Base-by-base conservation (phyloP, 768 basidiomycete genomes). In the Ramaria sp. region DNA sequence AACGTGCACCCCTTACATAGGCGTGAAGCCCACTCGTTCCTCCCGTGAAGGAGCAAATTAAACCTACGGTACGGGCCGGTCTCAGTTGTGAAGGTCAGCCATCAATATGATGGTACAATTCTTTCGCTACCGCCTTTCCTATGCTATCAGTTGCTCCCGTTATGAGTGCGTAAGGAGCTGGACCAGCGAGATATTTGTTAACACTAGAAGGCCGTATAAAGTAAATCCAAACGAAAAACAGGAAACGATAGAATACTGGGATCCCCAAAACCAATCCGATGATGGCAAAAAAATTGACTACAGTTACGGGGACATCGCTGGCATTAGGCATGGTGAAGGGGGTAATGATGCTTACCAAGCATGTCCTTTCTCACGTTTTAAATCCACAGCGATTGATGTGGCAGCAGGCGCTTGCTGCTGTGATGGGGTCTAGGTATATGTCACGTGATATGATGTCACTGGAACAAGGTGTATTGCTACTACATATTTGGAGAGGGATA, bases 31-130 rank as follows among this genome's bases (percentile, higher is more conserved):
- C n/a, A n/a, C 16, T 38, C 39, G 42, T 58, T 56, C 12, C 58
- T 42, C 12, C 58, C 58, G 34, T 58, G 58, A 13, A 58, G 34
- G 22, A 58, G 51, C 4, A 58, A 44, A 44, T 58, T 58, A 43
- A 58, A 58, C 25, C 53, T 22, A 9, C 24, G 8, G n/a, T n/a
- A n/a, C n/a, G 28, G 8, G 39, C 3, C 39, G 18, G 13, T n/a
- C 16, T 22, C n/a, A n/a, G 16, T 41, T 41, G 8, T 8, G 20
- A 8, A 16, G 20, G 18, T n/a, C n/a, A 7, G 18, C n/a, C n/a
- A n/a, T 20, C 38, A 15, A 16, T 41, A 41, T 41, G 20, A 2
- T 41, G 44, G 34, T 37, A 50, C 27, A 58, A 32, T 27, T 58
- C 55, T 24, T 41, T 55, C 16, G 58, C 58, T 3, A 58, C 34